Evolutionary conservation across 257 asterid genomes (phyloP).

Genomic region (Nicotiana noctiflora): DNA sequence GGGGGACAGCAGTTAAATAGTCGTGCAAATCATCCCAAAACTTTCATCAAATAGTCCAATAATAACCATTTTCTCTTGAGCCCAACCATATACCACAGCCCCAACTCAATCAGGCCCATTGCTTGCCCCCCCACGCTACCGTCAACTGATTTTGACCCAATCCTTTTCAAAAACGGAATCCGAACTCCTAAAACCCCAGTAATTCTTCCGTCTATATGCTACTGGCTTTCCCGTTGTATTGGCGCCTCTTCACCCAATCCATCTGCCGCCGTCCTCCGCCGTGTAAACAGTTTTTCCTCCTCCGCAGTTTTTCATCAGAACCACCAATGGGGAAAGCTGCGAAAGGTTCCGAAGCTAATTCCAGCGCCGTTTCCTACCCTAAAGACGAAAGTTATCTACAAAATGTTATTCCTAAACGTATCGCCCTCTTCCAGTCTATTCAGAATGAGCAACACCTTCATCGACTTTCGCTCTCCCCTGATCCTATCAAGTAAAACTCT

Average conservation of each 20-base stretch:
- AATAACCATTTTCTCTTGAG: no score
- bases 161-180: no score
- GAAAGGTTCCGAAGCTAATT: conserved; percentile 23
- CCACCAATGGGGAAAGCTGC: conserved; percentile 44
- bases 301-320: conserved; percentile 20
- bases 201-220: background rate
- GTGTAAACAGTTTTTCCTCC: conserved; percentile 3
- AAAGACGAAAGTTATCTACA: conserved; percentile 67
- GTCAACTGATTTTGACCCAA: no score
- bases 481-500: conserved; percentile 44
- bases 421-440: conserved; percentile 47
- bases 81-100: no score
- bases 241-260: conserved; percentile 23
- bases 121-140: no score
- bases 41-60: no score
- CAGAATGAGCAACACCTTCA: conserved; percentile 37
- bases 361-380: conserved; percentile 21
- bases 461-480: conserved; percentile 57
- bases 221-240: conserved; percentile 8
- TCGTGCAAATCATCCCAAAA: no score
- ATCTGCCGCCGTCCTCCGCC: conserved; percentile 26
- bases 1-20: no score
- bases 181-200: background rate
- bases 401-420: conserved; percentile 57
- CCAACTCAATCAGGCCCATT: no score